phyloP scores from a whole-genome alignment of 83 land plant genomes.

The Picea abies region DNA sequence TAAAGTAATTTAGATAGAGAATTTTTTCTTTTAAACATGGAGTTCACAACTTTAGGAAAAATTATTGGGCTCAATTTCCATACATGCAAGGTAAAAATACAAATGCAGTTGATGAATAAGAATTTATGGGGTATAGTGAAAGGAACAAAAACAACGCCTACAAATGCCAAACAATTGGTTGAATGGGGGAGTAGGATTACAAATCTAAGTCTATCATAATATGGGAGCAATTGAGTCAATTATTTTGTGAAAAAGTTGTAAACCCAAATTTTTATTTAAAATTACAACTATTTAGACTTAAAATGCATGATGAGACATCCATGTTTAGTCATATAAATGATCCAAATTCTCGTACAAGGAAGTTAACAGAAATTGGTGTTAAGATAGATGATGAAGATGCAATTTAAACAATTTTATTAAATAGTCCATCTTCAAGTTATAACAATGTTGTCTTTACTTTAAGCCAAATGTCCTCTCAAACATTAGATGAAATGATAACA shows the following conservation, averaged over 20 bases:
- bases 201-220: neutral
- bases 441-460: neutral
- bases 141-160: neutral
- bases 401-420: neutral
- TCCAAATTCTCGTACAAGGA: neutral
- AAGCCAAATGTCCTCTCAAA: neutral
- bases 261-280: neutral
- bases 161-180: neutral
- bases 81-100: neutral
- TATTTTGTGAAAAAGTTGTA: neutral
- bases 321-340: too few species aligned
- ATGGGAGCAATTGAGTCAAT: neutral
- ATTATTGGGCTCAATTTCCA: neutral
- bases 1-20: too few species aligned
- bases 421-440: neutral
- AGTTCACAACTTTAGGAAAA: neutral
- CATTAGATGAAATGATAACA: neutral
- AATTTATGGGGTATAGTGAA: neutral
- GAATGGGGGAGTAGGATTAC: neutral
- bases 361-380: neutral
- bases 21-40: neutral
- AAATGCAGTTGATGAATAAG: neutral
- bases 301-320: neutral
- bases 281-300: neutral
- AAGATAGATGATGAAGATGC: neutral